Evolutionary conservation across 352 stramenopile genomes (phyloP).

Genomic region (Pythium sukuiense): DNA sequence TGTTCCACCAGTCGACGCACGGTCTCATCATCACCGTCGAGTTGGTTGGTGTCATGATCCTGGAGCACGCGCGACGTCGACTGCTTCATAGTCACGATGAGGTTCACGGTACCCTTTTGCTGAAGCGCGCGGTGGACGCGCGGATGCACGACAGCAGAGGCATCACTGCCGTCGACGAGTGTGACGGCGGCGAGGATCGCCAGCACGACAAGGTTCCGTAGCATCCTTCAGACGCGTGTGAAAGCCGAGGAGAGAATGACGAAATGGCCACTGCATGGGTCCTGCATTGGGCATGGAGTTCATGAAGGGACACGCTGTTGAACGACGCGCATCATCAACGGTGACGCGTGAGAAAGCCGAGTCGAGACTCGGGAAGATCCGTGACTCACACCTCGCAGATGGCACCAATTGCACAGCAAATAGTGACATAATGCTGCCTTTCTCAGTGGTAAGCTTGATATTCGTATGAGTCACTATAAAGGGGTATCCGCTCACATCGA

Average conservation of each 20-base stretch:
- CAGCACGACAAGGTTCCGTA: constrained; percentile 14
- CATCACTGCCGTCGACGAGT: neutral
- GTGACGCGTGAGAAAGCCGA: constrained; percentile 4
- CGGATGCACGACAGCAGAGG: constrained; percentile 9
- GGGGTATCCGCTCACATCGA: neutral
- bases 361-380: neutral
- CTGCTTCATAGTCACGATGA: constrained; percentile 18
- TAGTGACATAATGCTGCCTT: neutral
- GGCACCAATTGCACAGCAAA: too few species aligned
- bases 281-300: neutral
- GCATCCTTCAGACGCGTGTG: neutral
- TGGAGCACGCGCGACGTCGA: constrained; percentile 14
- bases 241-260: neutral
- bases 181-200: neutral
- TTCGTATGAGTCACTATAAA: neutral
- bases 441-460: neutral
- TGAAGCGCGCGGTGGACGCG: constrained; percentile 17
- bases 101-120: constrained; percentile 8
- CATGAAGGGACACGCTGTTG: neutral
- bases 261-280: neutral
- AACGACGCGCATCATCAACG: neutral
- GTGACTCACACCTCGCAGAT: neutral
- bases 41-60: constrained; percentile 4
- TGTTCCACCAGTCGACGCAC: constrained; percentile 1
- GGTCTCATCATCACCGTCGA: neutral